Evolutionary conservation across 805 yeast species (phyloP), one percentile per base, ranked within the genome.

Genomic region (Ogataea pini): DNA sequence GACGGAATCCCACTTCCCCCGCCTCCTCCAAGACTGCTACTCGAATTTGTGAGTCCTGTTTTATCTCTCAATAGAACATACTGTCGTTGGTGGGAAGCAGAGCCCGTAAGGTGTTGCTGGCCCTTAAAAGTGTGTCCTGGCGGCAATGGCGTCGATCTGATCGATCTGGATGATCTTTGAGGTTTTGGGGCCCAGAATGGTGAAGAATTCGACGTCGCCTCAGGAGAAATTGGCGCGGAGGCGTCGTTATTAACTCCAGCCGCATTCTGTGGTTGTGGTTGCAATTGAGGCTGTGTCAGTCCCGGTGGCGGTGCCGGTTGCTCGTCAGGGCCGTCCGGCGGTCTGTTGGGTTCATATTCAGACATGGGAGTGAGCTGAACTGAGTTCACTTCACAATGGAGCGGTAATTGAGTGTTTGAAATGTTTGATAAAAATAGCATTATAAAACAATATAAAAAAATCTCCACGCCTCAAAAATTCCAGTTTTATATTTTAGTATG

Each of bases 1-100:
- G 62, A 55, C 2, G 58, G 41, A 7, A 41, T 49, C 1, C 49
- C 27, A 28, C 47, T 44, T 3, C 32, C 24, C 1, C 43, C 48
- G n/a, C 38, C 50, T 3, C 44, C 22, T 16, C 25, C 37, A 7
- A 48, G 19, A 2, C 42, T 24, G 28, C 36, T 39, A 5, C 36
- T 28, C 1, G 48, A 22, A 39, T 32, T 42, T 32, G 36, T 43
- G 31, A 22, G 42, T 12, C 46, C 39, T 12, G 41, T n/a, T 39
- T 63, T 66, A 34, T 66, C 69, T 36, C 69, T 52, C 19, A 66
- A 44, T 3, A 66, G 42, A 13, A 64, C 61, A 28, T 60, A 66
- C 39, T 66, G 69, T 47, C 69, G 51, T 19, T 63, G 70, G 48
- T 65, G 69, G 9, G 58, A 53, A 4, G 59, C 56, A 13, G 59